Evolutionary conservation across 306 rosid genomes (phyloP).

Genomic region (Prunus fruticosa): DNA sequence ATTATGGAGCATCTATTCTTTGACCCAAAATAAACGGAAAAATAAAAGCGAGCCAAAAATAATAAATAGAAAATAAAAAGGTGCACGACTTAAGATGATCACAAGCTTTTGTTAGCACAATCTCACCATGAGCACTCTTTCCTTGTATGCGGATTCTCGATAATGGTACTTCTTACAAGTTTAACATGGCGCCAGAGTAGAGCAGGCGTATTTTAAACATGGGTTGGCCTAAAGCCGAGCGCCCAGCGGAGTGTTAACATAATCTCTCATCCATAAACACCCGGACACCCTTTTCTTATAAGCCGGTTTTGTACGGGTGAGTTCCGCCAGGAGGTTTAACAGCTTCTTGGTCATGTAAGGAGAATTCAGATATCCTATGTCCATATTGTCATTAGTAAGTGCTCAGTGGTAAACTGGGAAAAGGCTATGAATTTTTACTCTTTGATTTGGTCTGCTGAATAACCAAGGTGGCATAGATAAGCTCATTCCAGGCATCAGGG

Average conservation of each 20-base stretch:
- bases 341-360: neutral
- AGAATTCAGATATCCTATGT: neutral
- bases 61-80: neutral
- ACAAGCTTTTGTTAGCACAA: neutral
- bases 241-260: neutral
- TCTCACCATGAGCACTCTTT: neutral
- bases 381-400: neutral
- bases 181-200: neutral
- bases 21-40: neutral
- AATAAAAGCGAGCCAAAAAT: neutral
- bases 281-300: neutral
- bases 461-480: constrained; percentile 66
- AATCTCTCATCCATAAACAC: neutral
- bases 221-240: neutral
- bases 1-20: neutral
- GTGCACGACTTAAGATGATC: neutral
- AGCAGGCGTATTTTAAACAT: neutral
- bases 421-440: constrained; percentile 10
- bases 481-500: constrained; percentile 94
- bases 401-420: neutral
- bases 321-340: neutral
- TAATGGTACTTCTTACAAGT: neutral
- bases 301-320: neutral
- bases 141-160: neutral
- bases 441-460: constrained; percentile 40